phyloP scores from a whole-genome alignment of 1,284 basidiomycete genomes.

The Ustilago trichophora region DNA sequence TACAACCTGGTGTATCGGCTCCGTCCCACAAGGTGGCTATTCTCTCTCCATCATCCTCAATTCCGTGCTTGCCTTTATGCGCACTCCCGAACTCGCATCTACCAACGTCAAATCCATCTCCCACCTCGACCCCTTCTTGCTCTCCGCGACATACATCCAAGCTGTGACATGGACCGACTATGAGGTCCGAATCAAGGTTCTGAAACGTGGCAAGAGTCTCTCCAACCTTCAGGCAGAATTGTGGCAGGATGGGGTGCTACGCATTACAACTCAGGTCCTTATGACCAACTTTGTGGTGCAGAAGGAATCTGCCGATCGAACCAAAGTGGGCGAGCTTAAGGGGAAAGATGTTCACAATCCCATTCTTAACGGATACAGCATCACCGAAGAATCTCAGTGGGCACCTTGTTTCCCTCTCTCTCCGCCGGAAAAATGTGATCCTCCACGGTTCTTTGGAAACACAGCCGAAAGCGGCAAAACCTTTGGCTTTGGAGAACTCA shows the following conservation, averaged over 20 bases:
- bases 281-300: conserved; percentile 32
- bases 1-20: conserved; percentile 44
- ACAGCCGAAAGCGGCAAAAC: conserved; percentile 12
- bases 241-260: conserved; percentile 16
- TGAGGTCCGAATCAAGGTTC: conserved; percentile 12
- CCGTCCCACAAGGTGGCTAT: conserved; percentile 45
- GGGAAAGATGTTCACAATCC: conserved; percentile 13
- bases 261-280: conserved; percentile 36
- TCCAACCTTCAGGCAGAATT: conserved; percentile 41
- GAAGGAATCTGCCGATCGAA: conserved; percentile 12
- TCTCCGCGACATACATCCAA: conserved; percentile 38
- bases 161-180: conserved; percentile 21
- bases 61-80: conserved; percentile 45
- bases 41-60: conserved; percentile 44
- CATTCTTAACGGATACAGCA: conserved; percentile 20
- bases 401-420: conserved; percentile 18
- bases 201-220: conserved; percentile 39
- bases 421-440: conserved; percentile 6
- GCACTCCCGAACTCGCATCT: conserved; percentile 11
- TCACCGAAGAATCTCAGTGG: conserved; percentile 22
- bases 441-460: conserved; percentile 2
- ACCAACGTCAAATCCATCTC: conserved; percentile 21
- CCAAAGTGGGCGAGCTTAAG: neutral
- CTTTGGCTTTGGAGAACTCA: conserved; percentile 20
- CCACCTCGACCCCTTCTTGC: conserved; percentile 32